phyloP scores from a whole-genome alignment of 2,329 filamentous ascomycete species.

The Arachnomyces sp. region DNA sequence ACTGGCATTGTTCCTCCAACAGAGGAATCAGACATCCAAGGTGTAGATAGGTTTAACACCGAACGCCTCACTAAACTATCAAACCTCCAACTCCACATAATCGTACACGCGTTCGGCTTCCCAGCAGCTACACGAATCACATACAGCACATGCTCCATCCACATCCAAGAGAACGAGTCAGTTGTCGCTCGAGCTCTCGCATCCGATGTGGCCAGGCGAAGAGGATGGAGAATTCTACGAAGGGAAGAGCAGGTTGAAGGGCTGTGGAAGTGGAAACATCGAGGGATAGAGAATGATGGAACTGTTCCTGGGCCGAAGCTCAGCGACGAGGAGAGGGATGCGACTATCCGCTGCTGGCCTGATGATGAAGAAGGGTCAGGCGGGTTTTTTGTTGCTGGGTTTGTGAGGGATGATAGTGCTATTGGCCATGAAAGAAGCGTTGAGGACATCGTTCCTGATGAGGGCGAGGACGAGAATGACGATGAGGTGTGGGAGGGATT shows the following conservation, averaged over 20 bases:
- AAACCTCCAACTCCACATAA: slow-evolving; percentile 69
- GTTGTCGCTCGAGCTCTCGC: slow-evolving; percentile 66
- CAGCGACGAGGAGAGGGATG: slow-evolving; percentile 49
- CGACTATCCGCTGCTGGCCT: slow-evolving; percentile 73
- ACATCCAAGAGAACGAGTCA: slow-evolving; percentile 78
- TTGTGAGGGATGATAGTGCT: slow-evolving; percentile 54
- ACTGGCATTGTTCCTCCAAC: slow-evolving; percentile 13
- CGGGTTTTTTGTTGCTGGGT: slow-evolving; percentile 91
- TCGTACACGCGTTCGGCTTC: slow-evolving; percentile 79
- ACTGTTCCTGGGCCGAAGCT: slow-evolving; percentile 11
- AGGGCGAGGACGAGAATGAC: slow-evolving; percentile 12
- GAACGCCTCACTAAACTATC: slow-evolving; percentile 65
- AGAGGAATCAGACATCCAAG: slow-evolving; percentile 20
- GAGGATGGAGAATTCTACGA: slow-evolving; percentile 69
- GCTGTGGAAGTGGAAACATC: slow-evolving; percentile 65
- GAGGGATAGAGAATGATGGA: slow-evolving; percentile 45
- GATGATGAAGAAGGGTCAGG: slow-evolving; percentile 77
- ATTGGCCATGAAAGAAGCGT: slow-evolving; percentile 17
- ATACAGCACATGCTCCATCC: slow-evolving; percentile 89
- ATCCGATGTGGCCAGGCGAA: slow-evolving; percentile 55
- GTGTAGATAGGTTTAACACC: slow-evolving; percentile 45
- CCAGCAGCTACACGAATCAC: slow-evolving; percentile 66
- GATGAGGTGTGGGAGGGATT: slow-evolving; percentile 40
- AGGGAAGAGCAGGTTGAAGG: slow-evolving; percentile 67
- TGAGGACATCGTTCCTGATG: slow-evolving; percentile 9